These are phyloP conservation scores for Trametes cubensis DNA, from an alignment of 768 basidiomycete species.

Conservation along the genomic window DNA sequence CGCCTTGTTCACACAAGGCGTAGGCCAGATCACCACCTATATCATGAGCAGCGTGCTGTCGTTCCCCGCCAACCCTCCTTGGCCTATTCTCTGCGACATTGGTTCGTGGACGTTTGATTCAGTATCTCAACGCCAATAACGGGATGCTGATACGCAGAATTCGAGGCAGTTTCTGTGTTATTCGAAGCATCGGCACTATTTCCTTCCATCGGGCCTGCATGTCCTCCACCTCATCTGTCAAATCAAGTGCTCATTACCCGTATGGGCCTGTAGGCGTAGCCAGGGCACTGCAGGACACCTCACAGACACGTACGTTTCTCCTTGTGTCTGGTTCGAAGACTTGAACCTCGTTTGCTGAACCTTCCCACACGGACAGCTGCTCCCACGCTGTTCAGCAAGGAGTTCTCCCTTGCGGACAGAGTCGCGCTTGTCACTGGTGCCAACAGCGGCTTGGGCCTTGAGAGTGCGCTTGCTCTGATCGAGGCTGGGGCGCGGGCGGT, in stretches of 20 bases:
- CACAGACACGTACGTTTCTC: slow-evolving; percentile 2
- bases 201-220: too few species aligned
- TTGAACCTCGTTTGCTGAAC: background rate
- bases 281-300: slow-evolving; percentile 51
- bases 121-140: too few species aligned
- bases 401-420: slow-evolving; percentile 34
- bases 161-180: too few species aligned
- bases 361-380: background rate
- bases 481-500: slow-evolving; percentile 69
- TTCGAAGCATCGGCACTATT: too few species aligned
- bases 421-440: slow-evolving; percentile 43
- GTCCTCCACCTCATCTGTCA: background rate
- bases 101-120: too few species aligned
- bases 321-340: too few species aligned
- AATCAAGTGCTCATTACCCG: slow-evolving; percentile 40
- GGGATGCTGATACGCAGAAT: too few species aligned
- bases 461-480: slow-evolving; percentile 72
- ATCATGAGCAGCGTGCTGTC: too few species aligned
- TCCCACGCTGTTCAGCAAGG: slow-evolving; percentile 26
- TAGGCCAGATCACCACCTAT: too few species aligned
- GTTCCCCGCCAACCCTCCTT: too few species aligned
- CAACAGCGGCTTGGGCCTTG: slow-evolving; percentile 66
- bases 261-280: slow-evolving; percentile 64
- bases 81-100: too few species aligned
- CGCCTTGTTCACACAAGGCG: too few species aligned